Base-by-base conservation (phyloP, 352 stramenopile genomes). In the Pythium brachiatum region DNA sequence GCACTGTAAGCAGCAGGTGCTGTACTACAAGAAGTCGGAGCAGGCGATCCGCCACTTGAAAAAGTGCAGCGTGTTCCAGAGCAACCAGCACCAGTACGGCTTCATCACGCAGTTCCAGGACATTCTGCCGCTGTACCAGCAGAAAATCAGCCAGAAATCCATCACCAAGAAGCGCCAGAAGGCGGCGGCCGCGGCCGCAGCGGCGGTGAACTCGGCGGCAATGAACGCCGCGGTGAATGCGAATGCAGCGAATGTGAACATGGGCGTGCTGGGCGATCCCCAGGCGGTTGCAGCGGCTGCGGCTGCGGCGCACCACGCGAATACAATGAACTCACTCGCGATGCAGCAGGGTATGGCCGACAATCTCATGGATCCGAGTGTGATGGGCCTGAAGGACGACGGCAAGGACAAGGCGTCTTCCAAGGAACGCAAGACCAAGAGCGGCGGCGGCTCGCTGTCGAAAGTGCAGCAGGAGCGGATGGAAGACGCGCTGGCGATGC, bases 1-100 rank as follows among this genome's bases (percentile, higher is more conserved):
- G 67, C 84, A 94, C 67, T 94, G 84, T 71, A 90, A 94, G 69
- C 79, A 92, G 62, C 78, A 90, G 34, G 84, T 94, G 39, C 53
- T 89, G 25, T 94, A 94, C 70, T 94, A 94, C 69, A 94, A 94
- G 54, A 94, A 92, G 57, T 94, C 84, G 29, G 84, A 94, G 72
- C 84, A 94, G 57, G 82, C 82, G 20, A 88, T 94, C 43, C 82
- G 84, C 31, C 84, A 94, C 58, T 48, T 94, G 12, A 94, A 94
- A 52, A 91, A 90, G 57, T 94, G 84, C 64, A 70, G 56, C 27
- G 77, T 75, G 11, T 94, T 94, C 70, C 84, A 94, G 62, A 84
- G 70, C 69, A 82, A 78, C 68, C 84, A 94, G 73, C 84, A 92
- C 66, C 84, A 94, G 66, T 90, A 84, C 54, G 66, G 79, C 16